These are phyloP conservation scores for Neospermospora avenae DNA, from an alignment of 2,329 filamentous ascomycete genomes.

Conservation along the genomic window DNA sequence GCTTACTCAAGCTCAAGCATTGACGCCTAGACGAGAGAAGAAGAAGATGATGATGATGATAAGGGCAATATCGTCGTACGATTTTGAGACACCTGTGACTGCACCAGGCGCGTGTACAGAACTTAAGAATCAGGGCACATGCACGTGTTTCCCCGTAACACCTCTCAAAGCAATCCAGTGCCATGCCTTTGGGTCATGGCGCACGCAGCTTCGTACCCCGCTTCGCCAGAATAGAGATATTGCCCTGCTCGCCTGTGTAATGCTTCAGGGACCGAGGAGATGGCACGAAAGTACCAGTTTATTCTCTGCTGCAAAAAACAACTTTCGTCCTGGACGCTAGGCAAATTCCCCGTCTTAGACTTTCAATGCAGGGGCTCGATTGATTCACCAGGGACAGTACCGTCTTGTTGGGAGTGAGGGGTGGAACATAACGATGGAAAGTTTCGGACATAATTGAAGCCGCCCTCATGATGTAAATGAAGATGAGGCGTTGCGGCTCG, in stretches of 20 bases:
- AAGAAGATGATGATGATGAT: too few species aligned
- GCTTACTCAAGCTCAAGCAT: background rate
- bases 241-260: background rate
- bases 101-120: background rate
- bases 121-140: background rate
- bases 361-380: background rate
- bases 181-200: slow-evolving; percentile 1
- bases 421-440: background rate
- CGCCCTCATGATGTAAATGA: background rate
- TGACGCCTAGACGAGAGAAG: background rate
- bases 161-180: background rate
- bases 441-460: background rate
- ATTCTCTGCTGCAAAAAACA: too few species aligned
- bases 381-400: background rate
- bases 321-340: background rate
- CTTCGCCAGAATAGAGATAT: background rate
- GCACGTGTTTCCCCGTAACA: background rate
- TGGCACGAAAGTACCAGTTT: background rate
- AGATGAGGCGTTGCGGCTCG: background rate
- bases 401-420: background rate
- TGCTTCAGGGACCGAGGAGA: background rate
- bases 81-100: background rate
- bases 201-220: background rate
- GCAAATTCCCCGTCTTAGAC: background rate
- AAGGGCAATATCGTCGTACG: background rate